These are phyloP conservation scores for Boletellus ananas DNA, from an alignment of 768 basidiomycete species.

Conservation along the genomic window DNA sequence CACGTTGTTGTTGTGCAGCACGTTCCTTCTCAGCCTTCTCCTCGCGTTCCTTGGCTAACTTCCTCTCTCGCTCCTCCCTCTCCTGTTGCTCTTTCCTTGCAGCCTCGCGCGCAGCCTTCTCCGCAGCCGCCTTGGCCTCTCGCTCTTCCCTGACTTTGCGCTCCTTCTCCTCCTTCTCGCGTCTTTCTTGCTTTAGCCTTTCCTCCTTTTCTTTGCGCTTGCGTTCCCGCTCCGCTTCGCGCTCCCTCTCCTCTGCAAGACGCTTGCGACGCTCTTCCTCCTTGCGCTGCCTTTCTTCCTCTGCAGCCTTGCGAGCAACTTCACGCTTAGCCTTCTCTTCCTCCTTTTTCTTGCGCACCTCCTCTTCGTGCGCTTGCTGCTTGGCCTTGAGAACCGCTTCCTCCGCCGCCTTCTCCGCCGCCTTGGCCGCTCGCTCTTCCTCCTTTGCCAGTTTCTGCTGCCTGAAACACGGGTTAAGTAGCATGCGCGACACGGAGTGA, in stretches of 20 bases:
- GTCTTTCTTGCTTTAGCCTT: constrained; percentile 45
- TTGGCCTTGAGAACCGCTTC: constrained; percentile 76
- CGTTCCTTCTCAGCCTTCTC: constrained; percentile 52
- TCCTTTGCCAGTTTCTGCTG: constrained; percentile 92
- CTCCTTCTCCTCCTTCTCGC: constrained; percentile 60
- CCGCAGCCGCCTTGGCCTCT: constrained; percentile 51
- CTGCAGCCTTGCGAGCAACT: constrained; percentile 65
- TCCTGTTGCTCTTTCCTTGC: constrained; percentile 46
- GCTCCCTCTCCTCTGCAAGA: constrained; percentile 74
- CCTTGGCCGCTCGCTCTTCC: constrained; percentile 78
- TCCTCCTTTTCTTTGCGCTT: constrained; percentile 76
- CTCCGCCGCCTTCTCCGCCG: constrained; percentile 84
- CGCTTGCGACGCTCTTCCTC: constrained; percentile 83
- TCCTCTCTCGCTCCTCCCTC: constrained; percentile 66
- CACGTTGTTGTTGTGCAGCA: constrained; percentile 47
- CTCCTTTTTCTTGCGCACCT: constrained; percentile 74
- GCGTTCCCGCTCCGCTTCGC: constrained; percentile 70
- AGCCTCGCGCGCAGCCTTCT: constrained; percentile 42
- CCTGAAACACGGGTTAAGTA: constrained; percentile 39
- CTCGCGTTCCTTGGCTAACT: constrained; percentile 59
- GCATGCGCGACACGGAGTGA: constrained; percentile 1
- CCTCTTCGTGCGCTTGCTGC: constrained; percentile 75
- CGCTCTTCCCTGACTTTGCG: constrained; percentile 61
- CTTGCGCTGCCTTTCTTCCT: constrained; percentile 78
- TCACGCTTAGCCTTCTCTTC: constrained; percentile 85